Evolutionary conservation across 306 rosid genomes (phyloP), one percentile per base, ranked within the genome.

Genomic region (Vigna radiata): DNA sequence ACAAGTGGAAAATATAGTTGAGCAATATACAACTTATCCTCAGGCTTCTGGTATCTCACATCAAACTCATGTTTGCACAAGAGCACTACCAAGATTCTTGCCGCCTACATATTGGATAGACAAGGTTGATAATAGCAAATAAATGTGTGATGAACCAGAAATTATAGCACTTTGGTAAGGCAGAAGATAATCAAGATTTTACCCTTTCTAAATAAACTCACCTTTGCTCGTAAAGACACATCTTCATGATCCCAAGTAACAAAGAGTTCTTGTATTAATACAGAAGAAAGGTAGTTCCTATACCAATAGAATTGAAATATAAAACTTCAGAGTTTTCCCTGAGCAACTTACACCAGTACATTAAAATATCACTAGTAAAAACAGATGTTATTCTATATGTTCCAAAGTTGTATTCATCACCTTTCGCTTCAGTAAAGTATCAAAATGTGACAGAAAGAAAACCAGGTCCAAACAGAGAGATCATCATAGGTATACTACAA

Each of bases 201-300:
- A 48, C 19, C 55, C 68, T 33, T 67, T 78, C 43, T 64, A 39
- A 61, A 58, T 37, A 64, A 77, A 81, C 89, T 64, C 73, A 85
- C 98, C 96, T 90, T 95, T 70, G 90, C 91, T 31, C 98, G 89
- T 62, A 95, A 87, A 85, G 98, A 83, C 69, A 95, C 78, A 85
- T 95, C 98, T 27, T 95, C 98, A 82, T 95, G 98, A 86, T 95
- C 98, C 98, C 97, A 95, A 8, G 97, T 88, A 80, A 95, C 86
- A 88, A 95, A 95, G 70, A 95, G 90, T 85, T 95, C 98, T 89
- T 95, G 98, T 82, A 95, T 92, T 76, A 95, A 77, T 73, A 92
- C 98, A 85, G 98, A 95, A 0, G 98, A 95, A 55, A 92, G 97
- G 83, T 95, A 95, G 86, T 95, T 95, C 96, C 98, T 95, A 80